These are phyloP conservation scores for Omphalotus guepiniiformis DNA, from an alignment of 768 basidiomycete genomes.

Conservation along the genomic window DNA sequence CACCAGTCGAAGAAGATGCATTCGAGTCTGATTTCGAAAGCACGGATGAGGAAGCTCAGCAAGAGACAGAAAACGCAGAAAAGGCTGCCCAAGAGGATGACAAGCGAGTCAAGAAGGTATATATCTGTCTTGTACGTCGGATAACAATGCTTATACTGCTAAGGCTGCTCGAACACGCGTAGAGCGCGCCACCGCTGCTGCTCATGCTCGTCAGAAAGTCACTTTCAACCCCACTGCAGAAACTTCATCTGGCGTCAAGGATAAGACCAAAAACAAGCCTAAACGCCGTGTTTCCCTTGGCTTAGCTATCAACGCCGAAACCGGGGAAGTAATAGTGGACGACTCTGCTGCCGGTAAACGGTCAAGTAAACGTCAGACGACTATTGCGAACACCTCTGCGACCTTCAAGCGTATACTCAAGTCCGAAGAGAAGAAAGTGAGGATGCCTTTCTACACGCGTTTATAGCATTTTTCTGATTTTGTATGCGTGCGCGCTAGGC, in stretches of 20 bases:
- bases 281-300: slow-evolving; percentile 55
- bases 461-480: no score
- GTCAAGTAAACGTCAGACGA: slow-evolving; percentile 64
- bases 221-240: slow-evolving; percentile 60
- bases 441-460: neutral
- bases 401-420: slow-evolving; percentile 62
- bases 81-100: slow-evolving; percentile 58
- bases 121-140: no score
- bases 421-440: slow-evolving; percentile 60
- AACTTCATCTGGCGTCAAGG: slow-evolving; percentile 22
- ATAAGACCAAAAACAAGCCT: slow-evolving; percentile 23
- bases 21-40: slow-evolving; percentile 85
- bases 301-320: slow-evolving; percentile 52
- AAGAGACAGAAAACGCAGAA: slow-evolving; percentile 54
- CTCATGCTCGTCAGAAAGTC: slow-evolving; percentile 60
- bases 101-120: slow-evolving; percentile 27
- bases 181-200: slow-evolving; percentile 61
- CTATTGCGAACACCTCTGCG: slow-evolving; percentile 66
- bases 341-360: slow-evolving; percentile 26
- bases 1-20: slow-evolving; percentile 71
- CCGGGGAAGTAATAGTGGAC: slow-evolving; percentile 49
- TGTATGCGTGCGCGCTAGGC: slow-evolving; percentile 33
- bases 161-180: slow-evolving; percentile 53
- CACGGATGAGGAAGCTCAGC: slow-evolving; percentile 71
- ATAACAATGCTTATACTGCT: no score